Evolutionary conservation across 768 basidiomycete species (phyloP).

Genomic region (Phlegmacium glaucopus): DNA sequence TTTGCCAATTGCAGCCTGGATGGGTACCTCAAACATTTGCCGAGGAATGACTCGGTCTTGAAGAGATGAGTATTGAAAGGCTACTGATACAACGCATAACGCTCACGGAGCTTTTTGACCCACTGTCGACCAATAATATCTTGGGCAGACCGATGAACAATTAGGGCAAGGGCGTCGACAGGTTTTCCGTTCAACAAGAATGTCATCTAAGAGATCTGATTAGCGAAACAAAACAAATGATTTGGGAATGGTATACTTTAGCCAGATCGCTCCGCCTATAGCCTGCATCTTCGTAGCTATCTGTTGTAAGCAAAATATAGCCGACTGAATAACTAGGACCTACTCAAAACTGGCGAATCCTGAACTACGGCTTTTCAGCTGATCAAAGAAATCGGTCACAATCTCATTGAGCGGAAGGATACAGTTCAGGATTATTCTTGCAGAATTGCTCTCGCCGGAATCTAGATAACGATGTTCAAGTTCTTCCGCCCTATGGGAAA

Average conservation of each 20-base stretch:
- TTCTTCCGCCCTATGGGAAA: constrained; percentile 77
- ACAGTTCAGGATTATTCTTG: constrained; percentile 80
- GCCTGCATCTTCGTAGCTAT: constrained; percentile 91
- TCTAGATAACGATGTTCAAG: constrained; percentile 86
- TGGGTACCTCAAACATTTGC: constrained; percentile 92
- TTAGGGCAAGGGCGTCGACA: constrained; percentile 90
- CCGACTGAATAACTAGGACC: constrained; percentile 23
- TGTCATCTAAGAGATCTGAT: constrained; percentile 59
- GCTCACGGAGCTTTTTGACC: constrained; percentile 90
- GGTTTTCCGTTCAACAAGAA: constrained; percentile 87
- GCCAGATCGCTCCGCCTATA: constrained; percentile 78
- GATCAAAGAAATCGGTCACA: constrained; percentile 93
- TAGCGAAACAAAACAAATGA: background rate
- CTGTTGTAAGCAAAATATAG: background rate
- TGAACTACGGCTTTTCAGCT: constrained; percentile 88
- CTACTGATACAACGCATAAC: background rate
- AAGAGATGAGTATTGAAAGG: background rate
- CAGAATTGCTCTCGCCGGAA: constrained; percentile 41
- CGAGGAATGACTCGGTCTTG: constrained; percentile 88
- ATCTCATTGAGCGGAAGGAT: constrained; percentile 88
- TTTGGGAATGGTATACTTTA: constrained; percentile 52
- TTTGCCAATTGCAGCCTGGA: constrained; percentile 88
- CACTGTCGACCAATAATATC: constrained; percentile 74
- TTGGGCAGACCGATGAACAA: constrained; percentile 81
- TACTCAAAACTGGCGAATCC: constrained; percentile 93